phyloP scores from a whole-genome alignment of 306 rosid species.

The Mimosa bimucronata region DNA sequence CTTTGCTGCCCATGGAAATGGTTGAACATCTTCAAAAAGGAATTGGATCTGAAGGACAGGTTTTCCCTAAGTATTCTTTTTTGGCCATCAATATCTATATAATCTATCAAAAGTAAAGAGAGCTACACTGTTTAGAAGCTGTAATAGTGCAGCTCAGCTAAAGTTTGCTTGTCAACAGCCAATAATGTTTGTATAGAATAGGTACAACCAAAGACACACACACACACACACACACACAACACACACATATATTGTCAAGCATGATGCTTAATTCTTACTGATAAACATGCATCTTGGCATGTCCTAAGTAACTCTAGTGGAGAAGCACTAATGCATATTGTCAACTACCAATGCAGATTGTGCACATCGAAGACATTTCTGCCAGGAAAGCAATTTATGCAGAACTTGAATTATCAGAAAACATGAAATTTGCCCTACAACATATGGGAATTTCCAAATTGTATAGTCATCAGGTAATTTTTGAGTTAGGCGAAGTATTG shows the following conservation, averaged over 20 bases:
- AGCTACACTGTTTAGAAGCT: background rate
- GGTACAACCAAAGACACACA: constrained; percentile 20
- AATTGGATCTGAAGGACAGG: constrained; percentile 82
- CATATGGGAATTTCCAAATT: constrained; percentile 69
- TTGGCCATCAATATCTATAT: background rate
- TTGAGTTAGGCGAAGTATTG: constrained; percentile 29
- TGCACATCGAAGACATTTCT: constrained; percentile 76
- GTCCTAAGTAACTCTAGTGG: background rate
- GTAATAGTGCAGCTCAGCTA: background rate
- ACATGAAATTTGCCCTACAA: constrained; percentile 62
- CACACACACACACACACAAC: no score
- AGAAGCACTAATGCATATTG: constrained; percentile 35
- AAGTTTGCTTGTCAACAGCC: constrained; percentile 26
- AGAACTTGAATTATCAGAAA: constrained; percentile 67
- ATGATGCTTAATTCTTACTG: constrained; percentile 14
- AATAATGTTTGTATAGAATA: constrained; percentile 7
- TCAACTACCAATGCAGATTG: constrained; percentile 62
- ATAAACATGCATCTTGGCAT: constrained; percentile 31
- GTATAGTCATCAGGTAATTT: constrained; percentile 87
- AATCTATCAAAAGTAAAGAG: background rate
- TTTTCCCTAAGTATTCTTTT: constrained; percentile 7
- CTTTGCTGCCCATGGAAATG: constrained; percentile 71
- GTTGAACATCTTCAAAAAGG: constrained; percentile 85
- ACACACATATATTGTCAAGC: constrained; percentile 23
- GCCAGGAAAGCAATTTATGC: constrained; percentile 62